Conservation (phyloP, 441 rosid species). For the Pelargonium exstipulatum region DNA sequence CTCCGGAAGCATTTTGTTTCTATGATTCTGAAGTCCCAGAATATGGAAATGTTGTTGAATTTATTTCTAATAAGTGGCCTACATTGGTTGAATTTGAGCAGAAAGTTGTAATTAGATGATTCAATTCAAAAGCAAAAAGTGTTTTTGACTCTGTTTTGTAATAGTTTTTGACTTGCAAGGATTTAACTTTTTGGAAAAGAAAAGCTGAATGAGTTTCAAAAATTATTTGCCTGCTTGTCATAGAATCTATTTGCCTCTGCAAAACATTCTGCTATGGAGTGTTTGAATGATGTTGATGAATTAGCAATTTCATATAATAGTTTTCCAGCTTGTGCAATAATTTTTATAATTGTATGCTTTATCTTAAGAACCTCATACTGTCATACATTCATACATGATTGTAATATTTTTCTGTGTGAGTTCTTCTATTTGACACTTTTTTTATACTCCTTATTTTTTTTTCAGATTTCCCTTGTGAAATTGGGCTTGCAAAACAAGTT, state of each 20-base stretch:
- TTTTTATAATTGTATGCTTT: not conserved
- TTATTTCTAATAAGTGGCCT: not conserved
- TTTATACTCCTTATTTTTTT: conserved; percentile 14
- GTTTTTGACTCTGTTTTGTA: not conserved
- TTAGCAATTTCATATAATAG: not conserved
- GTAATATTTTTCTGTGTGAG: not conserved
- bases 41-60: not conserved
- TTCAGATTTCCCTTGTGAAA: conserved; percentile 67
- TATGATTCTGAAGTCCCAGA: not conserved
- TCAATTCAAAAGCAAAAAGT: not conserved
- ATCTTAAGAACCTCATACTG: not conserved
- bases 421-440: conserved; percentile 18
- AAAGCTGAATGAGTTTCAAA: not conserved
- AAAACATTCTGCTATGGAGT: not conserved
- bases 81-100: not conserved
- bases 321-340: too few species aligned
- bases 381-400: not conserved
- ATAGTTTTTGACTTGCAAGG: not conserved
- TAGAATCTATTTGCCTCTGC: not conserved
- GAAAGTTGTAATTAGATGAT: not conserved
- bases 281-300: not conserved
- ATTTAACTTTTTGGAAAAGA: not conserved
- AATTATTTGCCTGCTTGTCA: not conserved
- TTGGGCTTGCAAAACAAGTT: conserved; percentile 46
- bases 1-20: not conserved